Evolutionary conservation across 768 basidiomycete genomes (phyloP).

Genomic region (Amanita pseudoporphyria): DNA sequence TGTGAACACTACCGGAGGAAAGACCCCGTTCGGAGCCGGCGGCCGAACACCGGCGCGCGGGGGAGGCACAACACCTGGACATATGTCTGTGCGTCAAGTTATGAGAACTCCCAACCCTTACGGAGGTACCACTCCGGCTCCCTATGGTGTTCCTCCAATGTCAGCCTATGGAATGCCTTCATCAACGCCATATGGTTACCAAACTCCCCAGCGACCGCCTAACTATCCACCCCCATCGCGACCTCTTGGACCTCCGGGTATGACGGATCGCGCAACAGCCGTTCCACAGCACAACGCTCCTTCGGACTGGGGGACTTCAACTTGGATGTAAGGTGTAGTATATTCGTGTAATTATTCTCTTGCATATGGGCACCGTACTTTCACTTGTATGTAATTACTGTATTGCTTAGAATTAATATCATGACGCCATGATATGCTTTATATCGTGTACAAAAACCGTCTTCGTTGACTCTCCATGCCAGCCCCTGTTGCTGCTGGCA

Average conservation of each 20-base stretch:
- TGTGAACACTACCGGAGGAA: constrained; percentile 47
- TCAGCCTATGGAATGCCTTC: constrained; percentile 16
- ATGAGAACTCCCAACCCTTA: constrained; percentile 80
- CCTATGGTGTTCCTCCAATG: constrained; percentile 24
- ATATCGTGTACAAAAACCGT: constrained; percentile 91
- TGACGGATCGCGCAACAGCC: constrained; percentile 60
- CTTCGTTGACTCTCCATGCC: constrained; percentile 85
- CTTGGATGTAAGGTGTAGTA: background rate
- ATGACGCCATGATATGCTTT: constrained; percentile 30
- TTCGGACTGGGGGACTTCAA: constrained; percentile 16
- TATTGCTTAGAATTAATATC: constrained; percentile 7
- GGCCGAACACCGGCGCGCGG: constrained; percentile 70
- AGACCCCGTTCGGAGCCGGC: constrained; percentile 73
- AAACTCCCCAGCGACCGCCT: constrained; percentile 34
- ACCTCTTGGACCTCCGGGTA: constrained; percentile 38
- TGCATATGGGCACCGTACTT: background rate
- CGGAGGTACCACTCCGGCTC: constrained; percentile 36
- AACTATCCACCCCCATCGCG: constrained; percentile 30
- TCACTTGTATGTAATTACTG: constrained; percentile 5
- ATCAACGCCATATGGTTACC: constrained; percentile 35
- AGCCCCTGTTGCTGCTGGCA: constrained; percentile 89
- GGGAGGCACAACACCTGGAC: constrained; percentile 74
- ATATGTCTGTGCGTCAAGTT: constrained; percentile 63
- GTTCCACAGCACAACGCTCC: constrained; percentile 32
- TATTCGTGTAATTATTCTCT: background rate